Percentiles rank a stretch among this genome's conserved stretches.
phyloP scores from a whole-genome alignment of 2,329 filamentous ascomycete species.

The Colletotrichum musicola region DNA sequence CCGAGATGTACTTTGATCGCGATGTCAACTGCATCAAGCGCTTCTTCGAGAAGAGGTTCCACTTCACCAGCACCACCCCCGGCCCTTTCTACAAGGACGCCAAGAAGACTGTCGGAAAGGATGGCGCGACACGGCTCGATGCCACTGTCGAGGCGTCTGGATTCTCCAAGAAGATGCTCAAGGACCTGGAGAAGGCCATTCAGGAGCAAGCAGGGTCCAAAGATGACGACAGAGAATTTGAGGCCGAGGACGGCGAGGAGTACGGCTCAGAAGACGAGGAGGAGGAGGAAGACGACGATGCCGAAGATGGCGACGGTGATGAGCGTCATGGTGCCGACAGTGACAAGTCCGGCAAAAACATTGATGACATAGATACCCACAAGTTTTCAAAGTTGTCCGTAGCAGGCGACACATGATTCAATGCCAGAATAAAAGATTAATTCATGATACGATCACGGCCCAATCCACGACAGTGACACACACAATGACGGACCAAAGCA shows the following conservation, averaged over 20 bases:
- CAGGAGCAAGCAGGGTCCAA: conserved; percentile 74
- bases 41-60: conserved; percentile 91
- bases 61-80: conserved; percentile 83
- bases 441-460: too few species aligned
- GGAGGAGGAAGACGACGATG: conserved; percentile 45
- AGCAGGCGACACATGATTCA: conserved; percentile 25
- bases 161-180: conserved; percentile 96
- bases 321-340: conserved; percentile 40
- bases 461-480: too few species aligned
- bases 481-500: too few species aligned
- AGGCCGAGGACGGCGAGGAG: conserved; percentile 49
- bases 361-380: conserved; percentile 42
- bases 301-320: conserved; percentile 44
- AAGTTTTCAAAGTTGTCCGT: conserved; percentile 37
- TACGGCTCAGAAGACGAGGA: conserved; percentile 45
- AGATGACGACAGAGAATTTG: conserved; percentile 52
- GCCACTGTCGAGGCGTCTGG: conserved; percentile 92
- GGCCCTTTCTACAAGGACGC: conserved; percentile 91
- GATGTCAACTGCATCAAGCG: conserved; percentile 96
- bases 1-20: conserved; percentile 96
- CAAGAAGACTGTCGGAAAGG: conserved; percentile 77
- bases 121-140: conserved; percentile 79
- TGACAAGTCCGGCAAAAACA: conserved; percentile 41
- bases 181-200: conserved; percentile 92
- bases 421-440: neutral